Evolutionary conservation across 768 basidiomycete species (phyloP), one percentile per base, ranked within the genome.

Genomic region (Mycena polygramma): DNA sequence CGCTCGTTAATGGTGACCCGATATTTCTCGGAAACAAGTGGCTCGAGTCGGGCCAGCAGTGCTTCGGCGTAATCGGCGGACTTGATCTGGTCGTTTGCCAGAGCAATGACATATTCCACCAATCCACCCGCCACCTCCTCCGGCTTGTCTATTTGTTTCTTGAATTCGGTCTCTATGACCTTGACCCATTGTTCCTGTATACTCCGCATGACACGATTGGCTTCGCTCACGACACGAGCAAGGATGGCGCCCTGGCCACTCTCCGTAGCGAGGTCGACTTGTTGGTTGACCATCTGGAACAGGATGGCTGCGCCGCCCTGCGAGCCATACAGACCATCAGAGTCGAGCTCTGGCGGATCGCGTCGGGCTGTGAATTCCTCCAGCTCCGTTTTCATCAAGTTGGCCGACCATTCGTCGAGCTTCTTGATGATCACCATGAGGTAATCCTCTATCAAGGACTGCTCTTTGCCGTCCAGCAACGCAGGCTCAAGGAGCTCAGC

Each of bases 251-350:
- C 96, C 79, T 99, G 98, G 8, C 95, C 94, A 74, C 96, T 99
- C 79, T 99, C 98, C 72, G 93, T 92, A 11, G 97, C 97, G 19
- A 96, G 87, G 77, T 99, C 97, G 67, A 96, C 88, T 80, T 98
- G 97, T 80, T 97, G 95, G 80, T 97, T 99, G 74, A 98, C 92
- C 93, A 99, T 96, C 81, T 98, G 94, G 87, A 98, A 99, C 70
- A 99, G 85, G 76, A 99, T 98, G 60, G 97, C 90, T 20, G 97
- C 92, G 51, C 93, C 90, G 54, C 97, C 94, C 77, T 98, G 94
- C 69, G 92, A 93, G 22, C 94, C 94, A 77, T 98, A 98, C 71
- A 93, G 84, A 17, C 95, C 95, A 68, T 98, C 96, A 63, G 89
- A 89, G 76, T 96, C 94, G 54, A 93, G 81, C 80, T 99, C 97